Conservation (phyloP, 306 rosid genomes). For the Dryas octopetala region DNA sequence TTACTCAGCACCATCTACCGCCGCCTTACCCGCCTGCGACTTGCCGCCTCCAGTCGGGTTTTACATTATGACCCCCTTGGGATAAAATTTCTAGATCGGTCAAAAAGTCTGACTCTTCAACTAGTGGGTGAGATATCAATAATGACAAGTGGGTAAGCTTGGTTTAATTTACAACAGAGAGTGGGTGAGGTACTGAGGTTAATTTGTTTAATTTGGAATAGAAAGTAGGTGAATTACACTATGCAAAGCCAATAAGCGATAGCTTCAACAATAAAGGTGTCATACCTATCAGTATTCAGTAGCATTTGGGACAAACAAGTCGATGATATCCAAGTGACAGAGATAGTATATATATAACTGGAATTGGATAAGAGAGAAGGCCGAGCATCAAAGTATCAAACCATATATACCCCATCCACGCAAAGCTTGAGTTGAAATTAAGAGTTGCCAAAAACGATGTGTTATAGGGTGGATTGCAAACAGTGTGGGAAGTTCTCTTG, state of each 20-base stretch:
- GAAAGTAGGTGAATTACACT: neutral
- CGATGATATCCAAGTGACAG: neutral
- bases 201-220: too few relatives aligned
- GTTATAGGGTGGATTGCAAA: constrained; percentile 48
- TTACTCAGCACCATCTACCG: too few relatives aligned
- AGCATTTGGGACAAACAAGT: neutral
- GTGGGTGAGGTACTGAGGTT: too few relatives aligned
- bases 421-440: neutral
- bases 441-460: constrained; percentile 35
- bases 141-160: too few relatives aligned
- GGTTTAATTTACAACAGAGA: too few relatives aligned
- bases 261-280: neutral
- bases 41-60: too few relatives aligned
- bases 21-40: too few relatives aligned
- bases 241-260: constrained; percentile 5
- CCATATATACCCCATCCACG: neutral
- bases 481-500: constrained; percentile 45
- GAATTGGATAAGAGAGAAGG: neutral
- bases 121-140: too few relatives aligned
- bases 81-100: too few relatives aligned
- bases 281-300: neutral
- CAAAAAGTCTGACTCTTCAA: too few relatives aligned
- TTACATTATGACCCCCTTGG: too few relatives aligned
- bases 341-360: neutral
- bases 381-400: neutral